phyloP scores from a whole-genome alignment of 768 basidiomycete genomes.

The Suillus placidus region DNA sequence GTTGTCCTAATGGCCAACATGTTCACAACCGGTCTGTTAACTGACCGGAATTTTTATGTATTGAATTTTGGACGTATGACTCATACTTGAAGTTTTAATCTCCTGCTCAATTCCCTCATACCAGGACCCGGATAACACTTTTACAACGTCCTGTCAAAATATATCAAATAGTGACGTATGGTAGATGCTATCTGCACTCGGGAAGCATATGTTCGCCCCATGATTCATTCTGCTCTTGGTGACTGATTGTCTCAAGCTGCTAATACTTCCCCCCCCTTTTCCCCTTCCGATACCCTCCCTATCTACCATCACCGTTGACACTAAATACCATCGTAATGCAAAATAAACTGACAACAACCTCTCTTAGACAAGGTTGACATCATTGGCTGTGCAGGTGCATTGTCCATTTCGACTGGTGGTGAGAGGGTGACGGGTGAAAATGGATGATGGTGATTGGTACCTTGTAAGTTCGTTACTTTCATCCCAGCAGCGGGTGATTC shows the following conservation, averaged over 20 bases:
- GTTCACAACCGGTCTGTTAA: not conserved
- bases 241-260: not conserved
- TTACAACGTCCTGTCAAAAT: not conserved
- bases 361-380: not conserved
- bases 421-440: not conserved
- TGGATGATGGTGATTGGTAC: not conserved
- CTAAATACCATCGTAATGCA: not conserved
- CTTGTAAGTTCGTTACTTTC: not conserved
- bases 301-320: not conserved
- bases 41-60: not conserved
- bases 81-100: not conserved
- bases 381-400: not conserved
- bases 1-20: conserved; percentile 43
- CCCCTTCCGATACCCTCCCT: not conserved
- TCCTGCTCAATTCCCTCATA: not conserved
- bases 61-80: not conserved
- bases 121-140: not conserved
- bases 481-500: not conserved
- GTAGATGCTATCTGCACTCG: not conserved
- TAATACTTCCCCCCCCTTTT: not conserved
- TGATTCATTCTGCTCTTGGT: not conserved
- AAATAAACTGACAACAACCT: not conserved
- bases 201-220: not conserved
- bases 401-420: not conserved
- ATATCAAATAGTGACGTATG: not conserved